Evolutionary conservation across 352 stramenopile species (phyloP), one percentile per base, ranked within the genome.

Genomic region (Pythium aphanidermatum): DNA sequence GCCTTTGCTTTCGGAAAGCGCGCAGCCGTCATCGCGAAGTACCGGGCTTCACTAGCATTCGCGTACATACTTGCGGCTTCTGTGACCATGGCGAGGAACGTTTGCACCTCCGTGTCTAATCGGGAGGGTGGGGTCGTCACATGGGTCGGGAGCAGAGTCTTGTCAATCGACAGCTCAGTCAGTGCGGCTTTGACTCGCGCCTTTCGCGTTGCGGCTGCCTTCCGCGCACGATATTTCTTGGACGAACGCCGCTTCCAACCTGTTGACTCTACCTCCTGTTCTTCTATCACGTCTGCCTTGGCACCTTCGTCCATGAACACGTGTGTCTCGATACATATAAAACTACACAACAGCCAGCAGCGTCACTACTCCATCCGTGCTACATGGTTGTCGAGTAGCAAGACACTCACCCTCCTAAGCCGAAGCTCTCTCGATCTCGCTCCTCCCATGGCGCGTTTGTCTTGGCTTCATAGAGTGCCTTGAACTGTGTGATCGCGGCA

Each of bases 301-400:
- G 65, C 23, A 58, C 74, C 8, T 52, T 64, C 39, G 55, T 68
- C 5, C 69, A 64, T 38, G 52, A 63, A 78, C 50, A 83, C 74
- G 28, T 82, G 58, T 10, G 79, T 59, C 35, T 87, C 72, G 33
- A 87, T 83, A 67, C 70, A 87, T 44, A 68, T 83, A 59, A 72
- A 87, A 40, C 75, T 87, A 34, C 32, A 20, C 10, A 21, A 6
- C n/a, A n/a, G n/a, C n/a, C n/a, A n/a, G n/a, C n/a, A n/a, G n/a
- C n/a, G n/a, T n/a, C n/a, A n/a, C n/a, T n/a, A n/a, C n/a, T n/a
- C n/a, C n/a, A n/a, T n/a, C n/a, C n/a, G n/a, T n/a, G n/a, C n/a
- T n/a, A n/a, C n/a, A n/a, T n/a, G n/a, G n/a, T n/a, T n/a, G n/a
- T n/a, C n/a, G n/a, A n/a, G n/a, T 9, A 38, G 11, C 16, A 29